Evolutionary conservation across 1,139 yeast genomes (phyloP).

Genomic region (Suhomyces yuchorum): DNA sequence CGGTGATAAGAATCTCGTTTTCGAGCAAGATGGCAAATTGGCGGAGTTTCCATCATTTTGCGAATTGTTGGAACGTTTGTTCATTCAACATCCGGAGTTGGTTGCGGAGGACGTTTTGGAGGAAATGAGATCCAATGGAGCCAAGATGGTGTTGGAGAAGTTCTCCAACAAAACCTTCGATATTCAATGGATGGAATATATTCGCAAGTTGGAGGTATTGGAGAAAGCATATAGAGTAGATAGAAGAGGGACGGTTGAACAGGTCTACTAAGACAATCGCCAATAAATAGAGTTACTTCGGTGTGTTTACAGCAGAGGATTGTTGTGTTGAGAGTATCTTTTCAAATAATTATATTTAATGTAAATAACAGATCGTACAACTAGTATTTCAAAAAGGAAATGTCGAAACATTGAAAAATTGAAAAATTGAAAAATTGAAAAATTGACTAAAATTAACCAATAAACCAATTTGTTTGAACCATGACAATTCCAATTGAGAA

Average conservation of each 20-base stretch:
- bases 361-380: too few species aligned
- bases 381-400: too few species aligned
- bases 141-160: conserved; percentile 51
- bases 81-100: conserved; percentile 44
- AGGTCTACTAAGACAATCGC: conserved; percentile 41
- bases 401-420: too few species aligned
- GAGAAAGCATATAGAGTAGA: conserved; percentile 43
- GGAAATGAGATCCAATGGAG: conserved; percentile 54
- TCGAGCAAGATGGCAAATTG: conserved; percentile 4
- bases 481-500: too few species aligned
- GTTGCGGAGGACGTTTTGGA: conserved; percentile 36
- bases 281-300: too few species aligned
- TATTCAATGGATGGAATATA: conserved; percentile 55
- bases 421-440: too few species aligned
- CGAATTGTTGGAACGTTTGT: conserved; percentile 37
- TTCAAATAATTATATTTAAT: too few species aligned
- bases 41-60: conserved; percentile 44
- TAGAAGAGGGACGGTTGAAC: conserved; percentile 41
- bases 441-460: too few species aligned
- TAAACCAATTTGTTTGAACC: too few species aligned
- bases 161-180: conserved; percentile 73
- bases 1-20: background rate
- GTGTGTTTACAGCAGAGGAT: too few species aligned
- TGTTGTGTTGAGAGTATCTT: too few species aligned
- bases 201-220: conserved; percentile 39